phyloP scores from a whole-genome alignment of 345 rosid genomes.

The Excoecaria cochinchinensis region DNA sequence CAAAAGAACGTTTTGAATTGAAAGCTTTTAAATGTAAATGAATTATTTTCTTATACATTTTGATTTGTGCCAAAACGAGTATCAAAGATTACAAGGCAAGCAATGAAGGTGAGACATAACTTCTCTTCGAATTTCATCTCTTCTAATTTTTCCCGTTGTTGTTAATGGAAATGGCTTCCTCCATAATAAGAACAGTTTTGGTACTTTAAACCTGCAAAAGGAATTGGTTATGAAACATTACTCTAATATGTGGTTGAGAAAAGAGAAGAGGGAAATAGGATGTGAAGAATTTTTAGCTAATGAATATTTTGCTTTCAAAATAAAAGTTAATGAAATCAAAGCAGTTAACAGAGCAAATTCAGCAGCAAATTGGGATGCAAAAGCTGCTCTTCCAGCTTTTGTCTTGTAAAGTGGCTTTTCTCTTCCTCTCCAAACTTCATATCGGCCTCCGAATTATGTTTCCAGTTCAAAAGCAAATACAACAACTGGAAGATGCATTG shows the following conservation, averaged over 20 bases:
- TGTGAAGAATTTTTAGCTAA: neutral
- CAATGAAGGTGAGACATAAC: slow-evolving; percentile 41
- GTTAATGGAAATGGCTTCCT: slow-evolving; percentile 65
- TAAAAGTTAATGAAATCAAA: neutral
- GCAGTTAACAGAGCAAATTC: neutral
- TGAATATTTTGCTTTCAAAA: no score
- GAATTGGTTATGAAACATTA: neutral
- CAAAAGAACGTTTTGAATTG: no score
- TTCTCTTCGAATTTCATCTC: slow-evolving; percentile 58
- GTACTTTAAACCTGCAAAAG: slow-evolving; percentile 70
- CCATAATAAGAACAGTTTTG: slow-evolving; percentile 63
- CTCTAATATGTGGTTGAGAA: neutral
- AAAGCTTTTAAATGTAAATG: no score
- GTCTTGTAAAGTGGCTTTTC: neutral
- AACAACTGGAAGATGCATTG: no score
- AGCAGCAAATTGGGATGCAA: neutral
- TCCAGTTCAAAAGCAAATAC: no score
- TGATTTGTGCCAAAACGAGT: neutral
- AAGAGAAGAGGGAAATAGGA: neutral
- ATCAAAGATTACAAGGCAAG: slow-evolving; percentile 54
- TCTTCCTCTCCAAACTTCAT: neutral
- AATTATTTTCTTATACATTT: no score
- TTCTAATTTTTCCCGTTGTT: slow-evolving; percentile 63
- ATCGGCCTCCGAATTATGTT: no score
- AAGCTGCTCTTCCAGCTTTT: neutral